Conservation (phyloP, 2,329 filamentous ascomycete species). For the Cadophora luteo-olivacea region DNA sequence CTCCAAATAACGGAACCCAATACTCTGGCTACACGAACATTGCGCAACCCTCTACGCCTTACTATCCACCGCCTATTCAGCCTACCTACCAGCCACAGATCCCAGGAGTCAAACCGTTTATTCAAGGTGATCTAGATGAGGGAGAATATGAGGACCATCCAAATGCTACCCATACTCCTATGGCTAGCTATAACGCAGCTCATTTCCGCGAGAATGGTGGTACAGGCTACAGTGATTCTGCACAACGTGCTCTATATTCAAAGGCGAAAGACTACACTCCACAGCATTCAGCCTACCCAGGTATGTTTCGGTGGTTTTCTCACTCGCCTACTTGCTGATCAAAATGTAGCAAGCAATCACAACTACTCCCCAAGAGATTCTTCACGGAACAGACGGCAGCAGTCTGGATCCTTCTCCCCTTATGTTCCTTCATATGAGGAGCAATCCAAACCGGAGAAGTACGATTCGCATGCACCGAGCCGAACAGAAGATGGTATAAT, state of each 20-base stretch:
- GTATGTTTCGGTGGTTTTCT: constrained; percentile 29
- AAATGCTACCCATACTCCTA: constrained; percentile 25
- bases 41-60: constrained; percentile 31
- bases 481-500: constrained; percentile 15
- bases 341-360: constrained; percentile 32
- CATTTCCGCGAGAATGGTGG: constrained; percentile 43
- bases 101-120: constrained; percentile 46
- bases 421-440: constrained; percentile 34
- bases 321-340: constrained; percentile 15
- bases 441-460: constrained; percentile 26
- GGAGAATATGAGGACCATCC: constrained; percentile 62
- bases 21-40: constrained; percentile 32
- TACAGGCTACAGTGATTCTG: constrained; percentile 35
- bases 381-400: constrained; percentile 32
- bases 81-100: constrained; percentile 35
- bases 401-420: constrained; percentile 41
- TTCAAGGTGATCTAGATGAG: constrained; percentile 82
- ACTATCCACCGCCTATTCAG: constrained; percentile 32
- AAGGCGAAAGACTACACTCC: constrained; percentile 32
- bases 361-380: constrained; percentile 30
- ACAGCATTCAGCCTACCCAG: constrained; percentile 30
- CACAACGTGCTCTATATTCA: constrained; percentile 36
- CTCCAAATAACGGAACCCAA: constrained; percentile 28
- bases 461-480: constrained; percentile 22
- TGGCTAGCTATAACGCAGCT: constrained; percentile 28